These are phyloP conservation scores for Dalbergia cochinchinensis DNA, from an alignment of 306 rosid genomes.

Conservation along the genomic window DNA sequence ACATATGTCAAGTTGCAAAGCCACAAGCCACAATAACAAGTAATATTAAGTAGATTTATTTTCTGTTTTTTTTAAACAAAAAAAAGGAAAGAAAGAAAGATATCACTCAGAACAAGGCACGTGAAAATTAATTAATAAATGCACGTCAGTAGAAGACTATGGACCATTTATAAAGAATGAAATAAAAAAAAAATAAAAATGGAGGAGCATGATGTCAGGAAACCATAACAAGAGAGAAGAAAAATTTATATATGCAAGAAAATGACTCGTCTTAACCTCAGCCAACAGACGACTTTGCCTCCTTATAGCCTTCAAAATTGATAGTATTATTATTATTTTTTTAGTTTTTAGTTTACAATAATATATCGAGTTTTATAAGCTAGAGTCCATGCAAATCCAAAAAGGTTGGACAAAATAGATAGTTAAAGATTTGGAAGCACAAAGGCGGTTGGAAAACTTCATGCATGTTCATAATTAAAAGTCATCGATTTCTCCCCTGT, in stretches of 20 bases:
- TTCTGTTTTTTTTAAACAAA: too few relatives aligned
- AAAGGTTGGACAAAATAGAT: slow-evolving; percentile 16
- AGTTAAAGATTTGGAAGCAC: slow-evolving; percentile 12
- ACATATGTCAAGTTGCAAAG: slow-evolving; percentile 21
- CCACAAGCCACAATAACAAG: not conserved
- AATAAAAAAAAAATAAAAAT: not conserved
- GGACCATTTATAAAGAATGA: not conserved
- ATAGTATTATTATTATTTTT: not conserved
- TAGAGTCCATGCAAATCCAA: slow-evolving; percentile 6
- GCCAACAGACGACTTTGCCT: slow-evolving; percentile 31
- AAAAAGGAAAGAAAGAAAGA: not conserved
- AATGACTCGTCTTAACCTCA: slow-evolving; percentile 10
- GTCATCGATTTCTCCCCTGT: not conserved
- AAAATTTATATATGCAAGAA: not conserved
- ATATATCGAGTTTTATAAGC: slow-evolving; percentile 9
- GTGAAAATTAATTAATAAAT: not conserved
- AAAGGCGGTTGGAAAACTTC: slow-evolving; percentile 9
- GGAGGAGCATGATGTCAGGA: not conserved
- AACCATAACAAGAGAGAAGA: not conserved
- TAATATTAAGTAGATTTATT: not conserved
- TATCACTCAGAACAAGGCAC: not conserved
- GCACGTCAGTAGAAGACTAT: not conserved
- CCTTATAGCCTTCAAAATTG: slow-evolving; percentile 30
- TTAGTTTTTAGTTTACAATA: not conserved
- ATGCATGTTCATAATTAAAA: slow-evolving; percentile 14